These are phyloP conservation scores for Arabis alpina DNA, from an alignment of 345 rosid genomes.

Conservation along the genomic window DNA sequence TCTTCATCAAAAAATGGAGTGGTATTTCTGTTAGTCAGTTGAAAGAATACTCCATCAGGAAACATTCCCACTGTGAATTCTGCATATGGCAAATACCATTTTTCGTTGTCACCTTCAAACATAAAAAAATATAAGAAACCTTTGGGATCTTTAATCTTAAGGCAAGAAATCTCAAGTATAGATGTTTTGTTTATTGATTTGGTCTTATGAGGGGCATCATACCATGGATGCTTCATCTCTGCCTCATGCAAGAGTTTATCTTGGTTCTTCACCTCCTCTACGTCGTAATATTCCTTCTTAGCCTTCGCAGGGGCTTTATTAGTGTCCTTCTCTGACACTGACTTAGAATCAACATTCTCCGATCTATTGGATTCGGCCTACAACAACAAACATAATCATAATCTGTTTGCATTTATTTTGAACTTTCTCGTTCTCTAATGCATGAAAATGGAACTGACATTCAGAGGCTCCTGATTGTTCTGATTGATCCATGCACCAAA, in stretches of 20 bases:
- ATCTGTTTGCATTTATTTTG: no score
- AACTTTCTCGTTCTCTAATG: no score
- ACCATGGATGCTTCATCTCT: constrained; percentile 56
- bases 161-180: not conserved
- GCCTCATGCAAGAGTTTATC: constrained; percentile 57
- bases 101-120: constrained; percentile 67
- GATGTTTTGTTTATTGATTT: not conserved
- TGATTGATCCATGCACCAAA: constrained; percentile 27
- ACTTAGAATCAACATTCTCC: constrained; percentile 38
- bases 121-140: constrained; percentile 24
- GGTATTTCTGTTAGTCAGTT: constrained; percentile 60
- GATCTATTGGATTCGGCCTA: constrained; percentile 59
- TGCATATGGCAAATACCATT: constrained; percentile 20
- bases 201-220: constrained; percentile 55
- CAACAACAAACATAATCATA: constrained; percentile 15
- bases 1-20: constrained; percentile 68
- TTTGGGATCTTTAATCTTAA: not conserved
- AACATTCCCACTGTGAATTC: constrained; percentile 23
- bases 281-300: no score
- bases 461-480: constrained; percentile 1
- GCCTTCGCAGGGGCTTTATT: no score
- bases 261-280: not conserved
- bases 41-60: constrained; percentile 67
- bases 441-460: constrained; percentile 22
- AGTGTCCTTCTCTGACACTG: not conserved